These are phyloP conservation scores for Fibroporia radiculosa DNA, from an alignment of 768 basidiomycete species.

Conservation along the genomic window DNA sequence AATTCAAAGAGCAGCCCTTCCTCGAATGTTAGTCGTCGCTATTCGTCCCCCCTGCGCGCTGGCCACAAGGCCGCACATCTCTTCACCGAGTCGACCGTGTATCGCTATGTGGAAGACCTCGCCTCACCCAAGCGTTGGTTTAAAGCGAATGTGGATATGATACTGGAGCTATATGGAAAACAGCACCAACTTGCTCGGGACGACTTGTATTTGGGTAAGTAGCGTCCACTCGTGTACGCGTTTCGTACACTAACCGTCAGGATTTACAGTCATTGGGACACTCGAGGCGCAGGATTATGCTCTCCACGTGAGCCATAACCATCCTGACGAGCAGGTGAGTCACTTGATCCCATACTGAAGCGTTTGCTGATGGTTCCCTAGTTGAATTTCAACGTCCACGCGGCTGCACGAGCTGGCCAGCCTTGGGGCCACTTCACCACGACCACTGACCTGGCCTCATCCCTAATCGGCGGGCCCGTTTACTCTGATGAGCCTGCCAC, in stretches of 20 bases:
- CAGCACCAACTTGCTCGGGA: conserved; percentile 27
- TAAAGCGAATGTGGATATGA: conserved; percentile 53
- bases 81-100: conserved; percentile 62
- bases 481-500: conserved; percentile 35
- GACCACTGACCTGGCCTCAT: conserved; percentile 35
- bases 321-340: conserved; percentile 47
- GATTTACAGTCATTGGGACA: conserved; percentile 52
- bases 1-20: conserved; percentile 24
- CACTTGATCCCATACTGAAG: neutral
- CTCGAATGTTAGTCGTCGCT: conserved; percentile 42
- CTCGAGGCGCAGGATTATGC: conserved; percentile 67
- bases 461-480: conserved; percentile 35
- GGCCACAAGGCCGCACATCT: conserved; percentile 63
- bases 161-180: conserved; percentile 47
- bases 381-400: conserved; percentile 67
- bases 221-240: neutral
- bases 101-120: conserved; percentile 56
- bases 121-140: conserved; percentile 70
- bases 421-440: conserved; percentile 71
- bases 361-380: conserved; percentile 19
- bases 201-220: conserved; percentile 30
- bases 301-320: conserved; percentile 65
- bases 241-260: neutral
- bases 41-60: conserved; percentile 50
- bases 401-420: conserved; percentile 38